Percentiles rank a stretch among this genome's conserved stretches.
Evolutionary conservation across 1,284 basidiomycete species (phyloP).

Genomic region (Phylloporus gajari): DNA sequence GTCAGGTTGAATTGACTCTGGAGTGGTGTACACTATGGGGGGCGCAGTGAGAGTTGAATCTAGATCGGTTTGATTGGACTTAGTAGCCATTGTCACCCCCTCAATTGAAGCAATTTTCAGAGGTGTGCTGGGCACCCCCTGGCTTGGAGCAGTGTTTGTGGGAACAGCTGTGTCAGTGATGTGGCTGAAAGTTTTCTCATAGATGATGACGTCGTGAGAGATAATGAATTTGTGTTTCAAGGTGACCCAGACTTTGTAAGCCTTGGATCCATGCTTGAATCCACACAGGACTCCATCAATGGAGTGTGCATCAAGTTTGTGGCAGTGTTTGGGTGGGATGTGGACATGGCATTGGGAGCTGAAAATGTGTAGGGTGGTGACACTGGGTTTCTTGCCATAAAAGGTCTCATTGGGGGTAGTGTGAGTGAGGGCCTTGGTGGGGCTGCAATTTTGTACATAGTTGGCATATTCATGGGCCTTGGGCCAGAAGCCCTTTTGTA

Average conservation of each 20-base stretch:
- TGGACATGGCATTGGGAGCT: too few species aligned
- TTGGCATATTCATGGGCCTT: constrained; percentile 9
- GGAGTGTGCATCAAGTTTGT: too few species aligned
- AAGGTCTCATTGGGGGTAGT: too few species aligned
- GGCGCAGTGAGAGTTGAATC: neutral
- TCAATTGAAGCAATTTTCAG: neutral
- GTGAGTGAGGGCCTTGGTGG: too few species aligned
- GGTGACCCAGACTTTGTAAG: neutral
- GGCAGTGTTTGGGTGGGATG: too few species aligned
- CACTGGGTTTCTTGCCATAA: too few species aligned
- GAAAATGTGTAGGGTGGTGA: too few species aligned
- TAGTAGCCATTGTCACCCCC: neutral
- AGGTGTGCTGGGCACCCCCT: too few species aligned
- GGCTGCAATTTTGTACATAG: neutral
- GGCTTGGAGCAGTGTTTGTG: too few species aligned
- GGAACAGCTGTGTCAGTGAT: neutral
- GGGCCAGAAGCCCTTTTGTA: constrained; percentile 10
- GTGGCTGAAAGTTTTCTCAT: neutral
- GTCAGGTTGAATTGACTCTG: neutral
- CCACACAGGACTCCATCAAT: neutral
- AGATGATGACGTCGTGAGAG: neutral
- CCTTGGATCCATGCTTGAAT: neutral
- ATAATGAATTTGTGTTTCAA: neutral
- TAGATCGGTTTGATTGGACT: neutral
- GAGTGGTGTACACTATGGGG: too few species aligned